These are phyloP conservation scores for Metschnikowia dekortorum DNA, from an alignment of 805 yeast genomes.

Conservation along the genomic window DNA sequence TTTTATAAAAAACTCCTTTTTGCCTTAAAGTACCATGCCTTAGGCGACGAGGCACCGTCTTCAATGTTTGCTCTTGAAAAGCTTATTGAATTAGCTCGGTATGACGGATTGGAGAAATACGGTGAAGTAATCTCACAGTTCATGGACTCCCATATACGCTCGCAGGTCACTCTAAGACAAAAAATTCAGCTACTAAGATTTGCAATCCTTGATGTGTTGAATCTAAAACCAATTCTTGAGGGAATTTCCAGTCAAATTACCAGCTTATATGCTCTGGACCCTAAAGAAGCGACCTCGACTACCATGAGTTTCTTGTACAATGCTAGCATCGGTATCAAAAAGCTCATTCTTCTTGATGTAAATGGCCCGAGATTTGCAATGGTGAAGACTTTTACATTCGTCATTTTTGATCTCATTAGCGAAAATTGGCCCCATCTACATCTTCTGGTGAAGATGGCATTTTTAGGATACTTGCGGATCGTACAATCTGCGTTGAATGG, in stretches of 20 bases:
- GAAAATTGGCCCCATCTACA: slow-evolving; percentile 1
- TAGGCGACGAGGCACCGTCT: slow-evolving; percentile 5
- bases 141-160: not conserved
- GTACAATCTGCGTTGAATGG: not conserved
- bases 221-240: not conserved
- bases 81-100: slow-evolving; percentile 3
- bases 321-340: not conserved
- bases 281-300: not conserved
- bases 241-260: not conserved
- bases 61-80: slow-evolving; percentile 4
- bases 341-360: not conserved
- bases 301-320: not conserved
- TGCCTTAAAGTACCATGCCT: slow-evolving; percentile 9
- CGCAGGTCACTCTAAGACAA: slow-evolving; percentile 6
- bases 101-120: slow-evolving; percentile 3
- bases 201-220: not conserved
- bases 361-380: not conserved
- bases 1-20: slow-evolving; percentile 7
- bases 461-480: slow-evolving; percentile 23
- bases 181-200: slow-evolving; percentile 1
- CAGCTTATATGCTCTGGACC: not conserved
- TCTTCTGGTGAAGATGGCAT: slow-evolving; percentile 9
- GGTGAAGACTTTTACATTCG: not conserved
- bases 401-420: not conserved
- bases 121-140: not conserved